These are phyloP conservation scores for Corrigiola litoralis DNA, from an alignment of 179 eudicot genomes.

Conservation along the genomic window DNA sequence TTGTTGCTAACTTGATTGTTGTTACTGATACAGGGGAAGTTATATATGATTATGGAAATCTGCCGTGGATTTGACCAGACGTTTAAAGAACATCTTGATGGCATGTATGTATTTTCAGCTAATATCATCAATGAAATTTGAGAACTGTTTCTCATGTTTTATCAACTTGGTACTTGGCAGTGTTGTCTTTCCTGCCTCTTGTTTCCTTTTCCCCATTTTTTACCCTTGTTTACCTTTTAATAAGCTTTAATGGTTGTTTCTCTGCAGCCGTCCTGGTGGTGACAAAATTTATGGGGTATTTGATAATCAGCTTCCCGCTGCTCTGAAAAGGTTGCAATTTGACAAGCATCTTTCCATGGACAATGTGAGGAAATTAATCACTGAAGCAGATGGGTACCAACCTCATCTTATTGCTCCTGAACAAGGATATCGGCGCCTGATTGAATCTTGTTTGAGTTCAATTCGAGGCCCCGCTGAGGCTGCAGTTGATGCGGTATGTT, in stretches of 20 bases:
- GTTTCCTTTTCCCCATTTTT: neutral
- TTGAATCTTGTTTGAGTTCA: slow-evolving; percentile 72
- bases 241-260: neutral
- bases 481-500: slow-evolving; percentile 88
- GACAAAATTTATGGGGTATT: slow-evolving; percentile 81
- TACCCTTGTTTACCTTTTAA: no score
- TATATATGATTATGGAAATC: slow-evolving; percentile 92
- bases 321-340: slow-evolving; percentile 88
- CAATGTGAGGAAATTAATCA: slow-evolving; percentile 76
- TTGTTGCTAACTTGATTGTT: no score
- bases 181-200: neutral
- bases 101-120: slow-evolving; percentile 63
- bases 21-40: slow-evolving; percentile 69
- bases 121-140: no score
- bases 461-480: slow-evolving; percentile 96
- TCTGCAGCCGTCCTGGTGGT: slow-evolving; percentile 91
- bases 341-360: slow-evolving; percentile 96
- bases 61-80: slow-evolving; percentile 90
- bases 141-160: no score
- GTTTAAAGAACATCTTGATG: slow-evolving; percentile 98
- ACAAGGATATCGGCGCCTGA: slow-evolving; percentile 92
- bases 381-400: slow-evolving; percentile 98
- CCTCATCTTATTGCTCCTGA: slow-evolving; percentile 99
- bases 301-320: slow-evolving; percentile 96
- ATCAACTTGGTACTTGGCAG: no score